Conservation (phyloP, 2,329 filamentous ascomycete genomes). For the Leptographium procerum region DNA sequence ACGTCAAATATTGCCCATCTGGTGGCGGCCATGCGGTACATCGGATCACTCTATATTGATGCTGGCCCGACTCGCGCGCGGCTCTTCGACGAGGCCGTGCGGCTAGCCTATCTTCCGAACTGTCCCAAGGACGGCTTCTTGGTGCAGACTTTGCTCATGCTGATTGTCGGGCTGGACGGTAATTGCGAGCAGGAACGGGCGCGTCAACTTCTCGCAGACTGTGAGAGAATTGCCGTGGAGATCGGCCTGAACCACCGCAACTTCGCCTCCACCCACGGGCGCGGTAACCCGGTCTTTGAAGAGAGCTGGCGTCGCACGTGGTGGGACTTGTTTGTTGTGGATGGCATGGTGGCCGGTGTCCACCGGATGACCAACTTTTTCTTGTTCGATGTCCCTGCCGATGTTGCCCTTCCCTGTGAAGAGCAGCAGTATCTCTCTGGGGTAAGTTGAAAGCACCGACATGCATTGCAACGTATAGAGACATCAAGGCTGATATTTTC, state of each 20-base stretch:
- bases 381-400: constrained; percentile 54
- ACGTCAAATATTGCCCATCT: constrained; percentile 31
- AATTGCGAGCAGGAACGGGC: constrained; percentile 60
- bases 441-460: constrained; percentile 28
- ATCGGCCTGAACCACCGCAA: constrained; percentile 62
- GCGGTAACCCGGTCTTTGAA: constrained; percentile 56
- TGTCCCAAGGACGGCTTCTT: constrained; percentile 46
- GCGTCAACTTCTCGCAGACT: constrained; percentile 52
- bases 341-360: constrained; percentile 75
- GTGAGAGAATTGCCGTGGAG: constrained; percentile 61
- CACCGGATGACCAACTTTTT: constrained; percentile 59
- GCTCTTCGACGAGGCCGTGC: constrained; percentile 48
- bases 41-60: constrained; percentile 45
- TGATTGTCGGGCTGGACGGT: constrained; percentile 69
- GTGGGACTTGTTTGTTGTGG: constrained; percentile 77
- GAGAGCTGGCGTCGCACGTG: constrained; percentile 82
- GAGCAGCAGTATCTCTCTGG: constrained; percentile 57
- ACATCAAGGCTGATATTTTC: background rate
- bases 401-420: constrained; percentile 71
- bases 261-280: constrained; percentile 54
- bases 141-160: constrained; percentile 67
- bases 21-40: constrained; percentile 42
- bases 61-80: constrained; percentile 31
- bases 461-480: background rate
- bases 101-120: constrained; percentile 34